phyloP scores from a whole-genome alignment of 352 stramenopile genomes.

The Globisporangium sylvaticum region DNA sequence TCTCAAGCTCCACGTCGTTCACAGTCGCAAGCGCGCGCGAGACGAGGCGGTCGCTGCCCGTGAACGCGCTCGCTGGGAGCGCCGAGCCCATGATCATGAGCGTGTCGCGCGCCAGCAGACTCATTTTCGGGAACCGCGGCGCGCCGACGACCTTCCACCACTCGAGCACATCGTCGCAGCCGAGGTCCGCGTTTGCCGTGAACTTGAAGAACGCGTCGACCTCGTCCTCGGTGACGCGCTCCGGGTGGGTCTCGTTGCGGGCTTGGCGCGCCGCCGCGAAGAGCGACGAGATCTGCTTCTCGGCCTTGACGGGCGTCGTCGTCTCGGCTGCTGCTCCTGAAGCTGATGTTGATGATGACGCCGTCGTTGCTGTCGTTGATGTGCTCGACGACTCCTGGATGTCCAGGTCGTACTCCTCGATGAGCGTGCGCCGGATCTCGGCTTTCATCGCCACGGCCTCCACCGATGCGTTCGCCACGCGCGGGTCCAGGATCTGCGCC shows the following conservation, averaged over 20 bases:
- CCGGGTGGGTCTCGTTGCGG: slow-evolving; percentile 8
- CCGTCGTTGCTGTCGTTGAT: not conserved
- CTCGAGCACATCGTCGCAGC: slow-evolving; percentile 11
- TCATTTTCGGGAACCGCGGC: slow-evolving; percentile 12
- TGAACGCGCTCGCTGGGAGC: slow-evolving; percentile 3
- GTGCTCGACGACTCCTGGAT: not conserved
- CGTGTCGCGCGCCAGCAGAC: slow-evolving; percentile 11
- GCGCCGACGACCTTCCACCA: slow-evolving; percentile 10
- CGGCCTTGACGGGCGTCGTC: not conserved
- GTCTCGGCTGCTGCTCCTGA: not conserved
- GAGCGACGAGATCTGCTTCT: slow-evolving; percentile 10
- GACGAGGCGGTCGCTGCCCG: slow-evolving; percentile 5
- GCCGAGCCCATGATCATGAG: slow-evolving; percentile 14
- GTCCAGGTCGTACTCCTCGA: slow-evolving; percentile 5
- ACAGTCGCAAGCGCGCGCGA: not conserved
- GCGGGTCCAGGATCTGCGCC: slow-evolving; percentile 15
- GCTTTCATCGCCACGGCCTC: slow-evolving; percentile 8
- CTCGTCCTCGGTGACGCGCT: slow-evolving; percentile 11
- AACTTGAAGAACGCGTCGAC: slow-evolving; percentile 17
- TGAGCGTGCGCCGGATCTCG: slow-evolving; percentile 5
- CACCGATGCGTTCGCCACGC: slow-evolving; percentile 9
- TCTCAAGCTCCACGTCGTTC: slow-evolving; percentile 2
- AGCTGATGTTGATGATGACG: not conserved
- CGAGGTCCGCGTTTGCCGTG: slow-evolving; percentile 9
- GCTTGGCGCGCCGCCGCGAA: slow-evolving; percentile 10